Evolutionary conservation across 352 stramenopile species (phyloP).

Genomic region (Pythium volutum): DNA sequence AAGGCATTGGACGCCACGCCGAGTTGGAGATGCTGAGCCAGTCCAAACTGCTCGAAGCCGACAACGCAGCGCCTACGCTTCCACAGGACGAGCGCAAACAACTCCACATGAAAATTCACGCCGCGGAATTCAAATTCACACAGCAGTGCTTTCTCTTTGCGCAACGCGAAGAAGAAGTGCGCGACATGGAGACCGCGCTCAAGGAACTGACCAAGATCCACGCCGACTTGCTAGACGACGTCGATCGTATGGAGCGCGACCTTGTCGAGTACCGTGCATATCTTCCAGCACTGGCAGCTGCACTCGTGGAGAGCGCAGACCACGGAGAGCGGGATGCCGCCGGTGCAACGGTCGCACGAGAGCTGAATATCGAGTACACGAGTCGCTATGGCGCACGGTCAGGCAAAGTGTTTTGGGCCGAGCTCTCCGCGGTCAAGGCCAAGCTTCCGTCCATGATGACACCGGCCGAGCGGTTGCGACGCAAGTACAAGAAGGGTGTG

Average conservation of each 20-base stretch:
- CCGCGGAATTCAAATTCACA: conserved; percentile 47
- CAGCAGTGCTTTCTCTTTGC: conserved; percentile 64
- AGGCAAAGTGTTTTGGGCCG: conserved; percentile 63
- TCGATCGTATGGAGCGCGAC: conserved; percentile 53
- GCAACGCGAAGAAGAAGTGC: conserved; percentile 68
- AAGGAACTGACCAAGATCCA: conserved; percentile 68
- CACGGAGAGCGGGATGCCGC: conserved; percentile 36
- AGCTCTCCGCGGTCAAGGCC: conserved; percentile 69
- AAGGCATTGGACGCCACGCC: conserved; percentile 39
- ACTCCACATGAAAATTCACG: conserved; percentile 39
- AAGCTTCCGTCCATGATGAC: conserved; percentile 81
- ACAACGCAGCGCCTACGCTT: conserved; percentile 38
- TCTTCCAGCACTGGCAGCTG: conserved; percentile 50
- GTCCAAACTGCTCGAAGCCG: conserved; percentile 45
- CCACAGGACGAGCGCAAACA: conserved; percentile 35
- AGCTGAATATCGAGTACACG: conserved; percentile 68
- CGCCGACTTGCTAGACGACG: conserved; percentile 56
- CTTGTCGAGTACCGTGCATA: conserved; percentile 48
- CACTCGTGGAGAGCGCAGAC: conserved; percentile 31
- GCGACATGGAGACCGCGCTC: conserved; percentile 59
- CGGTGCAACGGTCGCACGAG: conserved; percentile 44
- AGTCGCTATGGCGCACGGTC: conserved; percentile 39
- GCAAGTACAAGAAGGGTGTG: conserved; percentile 77
- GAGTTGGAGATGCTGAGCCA: conserved; percentile 51
- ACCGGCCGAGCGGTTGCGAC: conserved; percentile 56